Evolutionary conservation across 2,329 filamentous ascomycete species (phyloP), one percentile per base, ranked within the genome.

Genomic region (Epichloe elymi): DNA sequence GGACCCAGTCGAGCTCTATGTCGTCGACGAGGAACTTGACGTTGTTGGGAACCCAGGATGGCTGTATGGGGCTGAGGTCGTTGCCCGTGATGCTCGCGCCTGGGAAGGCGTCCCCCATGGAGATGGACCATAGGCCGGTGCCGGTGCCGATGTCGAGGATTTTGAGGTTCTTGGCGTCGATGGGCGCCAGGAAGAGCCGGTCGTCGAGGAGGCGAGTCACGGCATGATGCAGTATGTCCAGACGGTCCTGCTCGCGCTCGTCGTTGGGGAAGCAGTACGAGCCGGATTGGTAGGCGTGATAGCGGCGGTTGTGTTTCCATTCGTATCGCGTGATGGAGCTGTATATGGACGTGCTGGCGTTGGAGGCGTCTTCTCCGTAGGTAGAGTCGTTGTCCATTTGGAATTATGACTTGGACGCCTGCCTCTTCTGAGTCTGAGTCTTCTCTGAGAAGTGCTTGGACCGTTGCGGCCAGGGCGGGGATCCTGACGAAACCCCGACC

Each of bases 1-100:
- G 48, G 15, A 51, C 51, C 80, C 80, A 83, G 1, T 75, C 69
- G 36, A 75, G 69, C 57, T 82, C 76, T 17, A 73, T 69, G 57
- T 83, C 78, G 57, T 82, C 79, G 7, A 83, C 69, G 37, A 80
- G 61, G 58, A 82, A 82, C 5, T 68, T 70, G 50, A 80, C 70
- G 55, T 82, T 82, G 3, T 75, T 72, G 2, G 79, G 79, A 1
- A 81, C 70, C 65, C 67, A 70, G 10, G 63, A 61, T 3, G 70
- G 70, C 53, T 74, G 70, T 12, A 73, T 73, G 0, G 70, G 70
- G 26, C 67, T 68, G 0, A 72, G 57, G 39, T 73, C 68, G 20
- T 65, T 66, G 40, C 69, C 69, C 0, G 67, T 49, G 0, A 71
- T 61, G n/a, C 63, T 58, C 17, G 69, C 63, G 14, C 59, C 57